phyloP scores from a whole-genome alignment of 2,329 filamentous ascomycete genomes.

The Colletotrichum cereale region DNA sequence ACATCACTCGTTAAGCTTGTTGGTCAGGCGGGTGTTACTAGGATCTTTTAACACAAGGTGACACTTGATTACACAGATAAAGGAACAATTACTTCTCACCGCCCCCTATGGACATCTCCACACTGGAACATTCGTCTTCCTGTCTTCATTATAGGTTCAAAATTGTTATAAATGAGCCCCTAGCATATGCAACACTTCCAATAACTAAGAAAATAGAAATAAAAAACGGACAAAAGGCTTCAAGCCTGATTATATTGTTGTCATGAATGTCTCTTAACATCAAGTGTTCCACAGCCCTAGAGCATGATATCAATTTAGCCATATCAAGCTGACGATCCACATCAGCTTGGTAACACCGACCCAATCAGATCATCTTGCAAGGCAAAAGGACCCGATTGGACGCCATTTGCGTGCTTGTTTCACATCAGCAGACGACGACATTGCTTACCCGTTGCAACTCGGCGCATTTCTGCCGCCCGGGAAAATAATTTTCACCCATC shows the following conservation, averaged over 20 bases:
- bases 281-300: not conserved
- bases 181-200: too few relatives aligned
- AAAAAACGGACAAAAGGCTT: not conserved
- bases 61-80: not conserved
- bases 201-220: too few relatives aligned
- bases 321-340: not conserved
- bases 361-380: not conserved
- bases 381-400: not conserved
- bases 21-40: not conserved
- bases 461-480: not conserved
- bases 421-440: not conserved
- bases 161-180: too few relatives aligned
- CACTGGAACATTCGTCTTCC: not conserved
- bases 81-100: not conserved
- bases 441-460: not conserved
- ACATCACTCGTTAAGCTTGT: not conserved
- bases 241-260: not conserved
- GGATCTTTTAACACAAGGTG: not conserved
- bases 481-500: too few relatives aligned
- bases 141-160: not conserved
- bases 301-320: not conserved
- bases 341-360: not conserved
- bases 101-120: not conserved
- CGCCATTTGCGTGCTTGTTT: not conserved
- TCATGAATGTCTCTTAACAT: not conserved